Evolutionary conservation across 495 filamentous ascomycete species (phyloP).

Genomic region (Aspergillus bertholletiae): DNA sequence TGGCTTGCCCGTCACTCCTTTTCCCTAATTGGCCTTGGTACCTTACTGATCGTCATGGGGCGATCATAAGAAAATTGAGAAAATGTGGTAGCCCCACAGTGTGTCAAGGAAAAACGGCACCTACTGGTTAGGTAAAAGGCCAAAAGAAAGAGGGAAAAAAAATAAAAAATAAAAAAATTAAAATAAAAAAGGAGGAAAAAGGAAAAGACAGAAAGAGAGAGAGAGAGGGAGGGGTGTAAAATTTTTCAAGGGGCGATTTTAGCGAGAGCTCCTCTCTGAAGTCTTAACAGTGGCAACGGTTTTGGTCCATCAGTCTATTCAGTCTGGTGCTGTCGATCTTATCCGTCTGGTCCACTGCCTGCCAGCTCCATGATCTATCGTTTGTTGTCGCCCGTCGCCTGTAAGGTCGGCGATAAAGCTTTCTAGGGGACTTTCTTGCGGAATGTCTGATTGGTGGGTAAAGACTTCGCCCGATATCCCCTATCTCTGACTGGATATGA

Average conservation of each 20-base stretch:
- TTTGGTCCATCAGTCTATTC: conserved; percentile 11
- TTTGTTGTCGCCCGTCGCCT: conserved; percentile 11
- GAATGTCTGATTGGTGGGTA: background rate
- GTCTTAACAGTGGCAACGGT: conserved; percentile 14
- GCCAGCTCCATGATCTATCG: conserved; percentile 13
- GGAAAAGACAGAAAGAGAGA: too few species aligned
- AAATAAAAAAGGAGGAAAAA: too few species aligned
- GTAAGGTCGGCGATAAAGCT: conserved; percentile 2
- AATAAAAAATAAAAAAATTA: too few species aligned
- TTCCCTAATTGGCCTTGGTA: conserved; percentile 20
- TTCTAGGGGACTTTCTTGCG: background rate
- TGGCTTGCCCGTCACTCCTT: conserved; percentile 22
- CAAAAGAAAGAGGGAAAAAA: too few species aligned
- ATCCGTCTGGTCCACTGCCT: conserved; percentile 12
- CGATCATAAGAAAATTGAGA: conserved; percentile 19
- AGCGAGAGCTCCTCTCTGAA: conserved; percentile 4
- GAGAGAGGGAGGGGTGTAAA: too few species aligned
- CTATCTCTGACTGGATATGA: background rate
- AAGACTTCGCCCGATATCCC: background rate
- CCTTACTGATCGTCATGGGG: conserved; percentile 34
- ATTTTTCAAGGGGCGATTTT: too few species aligned
- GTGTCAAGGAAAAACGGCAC: conserved; percentile 1
- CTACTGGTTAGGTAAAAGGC: background rate
- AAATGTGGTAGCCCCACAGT: background rate
- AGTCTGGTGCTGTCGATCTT: conserved; percentile 16